A percentile compares a stretch with the other conserved stretches of the same genome.
These are phyloP conservation scores for Decorospora gaudefroyi DNA, from an alignment of 2,329 filamentous ascomycete species.

Conservation along the genomic window DNA sequence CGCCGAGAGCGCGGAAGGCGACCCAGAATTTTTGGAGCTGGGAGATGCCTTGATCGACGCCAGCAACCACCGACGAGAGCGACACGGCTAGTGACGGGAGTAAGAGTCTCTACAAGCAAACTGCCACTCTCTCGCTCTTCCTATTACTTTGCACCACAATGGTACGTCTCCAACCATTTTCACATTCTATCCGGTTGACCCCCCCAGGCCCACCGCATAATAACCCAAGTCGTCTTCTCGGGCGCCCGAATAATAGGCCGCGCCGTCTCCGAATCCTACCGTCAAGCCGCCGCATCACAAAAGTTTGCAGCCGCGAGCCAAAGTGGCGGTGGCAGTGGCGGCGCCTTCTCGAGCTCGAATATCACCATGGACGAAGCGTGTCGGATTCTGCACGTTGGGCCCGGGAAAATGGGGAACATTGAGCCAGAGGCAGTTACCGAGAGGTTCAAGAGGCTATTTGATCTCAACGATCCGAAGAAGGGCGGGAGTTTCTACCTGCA, in stretches of 20 bases:
- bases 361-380: conserved; percentile 96
- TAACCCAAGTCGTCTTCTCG: conserved; percentile 89
- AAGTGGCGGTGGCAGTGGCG: conserved; percentile 53
- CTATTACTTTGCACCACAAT: conserved; percentile 30
- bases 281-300: conserved; percentile 86
- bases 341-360: conserved; percentile 65
- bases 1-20: conserved; percentile 37
- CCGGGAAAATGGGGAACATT: conserved; percentile 75
- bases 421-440: conserved; percentile 80
- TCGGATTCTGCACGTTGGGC: conserved; percentile 94
- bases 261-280: conserved; percentile 92
- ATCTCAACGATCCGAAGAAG: conserved; percentile 91
- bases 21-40: conserved; percentile 33
- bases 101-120: neutral
- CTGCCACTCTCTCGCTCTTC: neutral
- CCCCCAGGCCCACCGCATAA: conserved; percentile 83
- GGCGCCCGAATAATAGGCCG: conserved; percentile 90
- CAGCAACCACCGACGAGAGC: conserved; percentile 20
- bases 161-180: conserved; percentile 21
- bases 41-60: conserved; percentile 20
- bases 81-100: conserved; percentile 6
- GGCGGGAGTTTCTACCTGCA: conserved; percentile 98
- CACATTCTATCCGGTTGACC: conserved; percentile 28
- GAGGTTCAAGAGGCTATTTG: conserved; percentile 92
- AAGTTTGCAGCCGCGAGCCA: conserved; percentile 76